phyloP scores from a whole-genome alignment of 495 filamentous ascomycete genomes.

The Terfezia boudieri region DNA sequence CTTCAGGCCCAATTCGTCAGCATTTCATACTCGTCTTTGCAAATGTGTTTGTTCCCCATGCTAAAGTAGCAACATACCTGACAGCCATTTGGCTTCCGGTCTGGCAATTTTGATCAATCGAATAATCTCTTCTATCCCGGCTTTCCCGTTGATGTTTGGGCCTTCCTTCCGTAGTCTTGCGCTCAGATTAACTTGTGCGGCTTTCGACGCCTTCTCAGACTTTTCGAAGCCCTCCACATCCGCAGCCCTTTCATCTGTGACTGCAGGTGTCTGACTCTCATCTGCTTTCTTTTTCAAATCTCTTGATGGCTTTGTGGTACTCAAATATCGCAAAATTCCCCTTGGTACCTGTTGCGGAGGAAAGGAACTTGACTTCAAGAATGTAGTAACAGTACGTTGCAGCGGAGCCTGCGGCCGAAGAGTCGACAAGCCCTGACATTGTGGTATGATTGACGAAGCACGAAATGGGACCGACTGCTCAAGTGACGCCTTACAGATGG shows the following conservation, averaged over 20 bases:
- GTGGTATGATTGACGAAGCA: background rate
- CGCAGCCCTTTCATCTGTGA: slow-evolving; percentile 29
- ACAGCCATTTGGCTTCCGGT: slow-evolving; percentile 61
- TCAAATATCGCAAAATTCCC: background rate
- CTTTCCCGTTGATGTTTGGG: slow-evolving; percentile 35
- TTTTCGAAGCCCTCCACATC: slow-evolving; percentile 37
- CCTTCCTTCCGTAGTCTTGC: slow-evolving; percentile 70
- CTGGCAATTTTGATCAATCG: slow-evolving; percentile 71
- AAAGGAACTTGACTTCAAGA: no score
- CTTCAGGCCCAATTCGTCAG: slow-evolving; percentile 3
- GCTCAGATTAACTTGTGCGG: slow-evolving; percentile 72
- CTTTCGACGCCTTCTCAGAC: slow-evolving; percentile 62
- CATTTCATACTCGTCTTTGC: background rate
- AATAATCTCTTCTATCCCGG: slow-evolving; percentile 56
- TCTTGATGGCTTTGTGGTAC: background rate
- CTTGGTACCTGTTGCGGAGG: background rate
- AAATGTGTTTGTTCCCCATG: background rate
- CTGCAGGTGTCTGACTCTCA: background rate
- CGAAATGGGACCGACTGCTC: background rate
- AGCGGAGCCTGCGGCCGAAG: no score
- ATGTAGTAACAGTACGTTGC: no score
- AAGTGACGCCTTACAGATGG: no score
- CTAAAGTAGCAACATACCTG: slow-evolving; percentile 10
- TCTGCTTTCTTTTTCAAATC: background rate
- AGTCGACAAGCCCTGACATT: background rate